These are phyloP conservation scores for Prillingera fragicola DNA, from an alignment of 1,284 basidiomycete species.

Conservation along the genomic window DNA sequence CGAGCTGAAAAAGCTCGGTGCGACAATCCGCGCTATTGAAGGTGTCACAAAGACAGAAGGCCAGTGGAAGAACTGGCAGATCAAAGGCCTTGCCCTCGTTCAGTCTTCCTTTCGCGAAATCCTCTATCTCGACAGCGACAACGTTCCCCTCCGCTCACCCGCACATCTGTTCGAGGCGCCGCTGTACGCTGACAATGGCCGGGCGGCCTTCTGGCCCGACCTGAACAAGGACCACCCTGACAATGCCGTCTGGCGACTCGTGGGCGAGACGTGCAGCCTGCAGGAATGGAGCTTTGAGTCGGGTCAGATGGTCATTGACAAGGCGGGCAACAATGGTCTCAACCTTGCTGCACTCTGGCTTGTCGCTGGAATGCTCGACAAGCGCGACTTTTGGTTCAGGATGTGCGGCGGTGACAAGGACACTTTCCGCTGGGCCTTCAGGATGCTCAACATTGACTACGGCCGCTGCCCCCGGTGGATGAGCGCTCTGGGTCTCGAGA, in stretches of 20 bases:
- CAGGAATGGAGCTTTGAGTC: constrained; percentile 43
- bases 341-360: constrained; percentile 51
- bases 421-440: constrained; percentile 50
- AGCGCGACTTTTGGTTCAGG: constrained; percentile 50
- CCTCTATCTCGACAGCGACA: constrained; percentile 50
- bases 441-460: constrained; percentile 46
- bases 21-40: constrained; percentile 29
- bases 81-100: constrained; percentile 51
- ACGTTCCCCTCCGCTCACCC: constrained; percentile 48
- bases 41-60: constrained; percentile 32
- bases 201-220: constrained; percentile 53
- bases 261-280: constrained; percentile 48
- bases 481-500: constrained; percentile 40
- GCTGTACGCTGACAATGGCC: constrained; percentile 40
- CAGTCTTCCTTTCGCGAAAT: constrained; percentile 49
- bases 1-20: constrained; percentile 44
- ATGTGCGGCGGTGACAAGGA: constrained; percentile 51
- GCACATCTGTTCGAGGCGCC: constrained; percentile 47
- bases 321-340: constrained; percentile 49
- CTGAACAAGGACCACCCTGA: constrained; percentile 50
- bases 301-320: constrained; percentile 51
- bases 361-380: constrained; percentile 37
- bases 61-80: constrained; percentile 40
- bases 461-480: constrained; percentile 48
- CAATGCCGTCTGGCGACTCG: constrained; percentile 52